A percentile compares a stretch with the other conserved stretches of the same genome.
phyloP scores from a whole-genome alignment of 2,329 filamentous ascomycete genomes.

The Ophiostoma pallidulum region DNA sequence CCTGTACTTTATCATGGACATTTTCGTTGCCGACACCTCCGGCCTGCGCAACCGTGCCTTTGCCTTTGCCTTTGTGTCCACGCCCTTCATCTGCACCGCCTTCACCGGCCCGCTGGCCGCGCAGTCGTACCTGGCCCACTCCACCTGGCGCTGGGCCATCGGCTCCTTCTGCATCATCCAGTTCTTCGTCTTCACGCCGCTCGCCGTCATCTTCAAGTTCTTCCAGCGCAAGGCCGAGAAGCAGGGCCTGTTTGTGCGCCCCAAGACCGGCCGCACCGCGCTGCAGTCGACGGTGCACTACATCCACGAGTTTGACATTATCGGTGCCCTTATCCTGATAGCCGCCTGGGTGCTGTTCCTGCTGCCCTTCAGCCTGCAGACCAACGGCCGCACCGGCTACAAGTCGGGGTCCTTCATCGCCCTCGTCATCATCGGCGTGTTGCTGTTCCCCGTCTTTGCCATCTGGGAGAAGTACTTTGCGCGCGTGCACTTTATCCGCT shows the following conservation, averaged over 20 bases:
- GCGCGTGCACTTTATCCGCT: conserved; percentile 32
- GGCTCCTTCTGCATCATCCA: conserved; percentile 56
- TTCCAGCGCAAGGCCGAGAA: conserved; percentile 53
- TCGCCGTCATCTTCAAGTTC: conserved; percentile 45
- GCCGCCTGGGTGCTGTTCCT: conserved; percentile 55
- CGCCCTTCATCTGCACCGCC: conserved; percentile 57
- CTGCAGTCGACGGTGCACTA: conserved; percentile 43
- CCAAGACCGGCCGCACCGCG: conserved; percentile 34
- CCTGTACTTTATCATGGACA: conserved; percentile 34
- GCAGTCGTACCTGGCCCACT: conserved; percentile 38
- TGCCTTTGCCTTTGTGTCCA: conserved; percentile 52
- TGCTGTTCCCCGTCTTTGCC: conserved; percentile 30
- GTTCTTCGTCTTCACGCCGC: conserved; percentile 48
- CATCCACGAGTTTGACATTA: conserved; percentile 51
- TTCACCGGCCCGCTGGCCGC: conserved; percentile 54
- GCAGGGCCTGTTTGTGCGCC: conserved; percentile 36
- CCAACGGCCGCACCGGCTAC: conserved; percentile 33
- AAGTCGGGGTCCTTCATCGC: conserved; percentile 32
- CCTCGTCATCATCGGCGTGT: conserved; percentile 30
- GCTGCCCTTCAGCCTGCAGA: conserved; percentile 55
- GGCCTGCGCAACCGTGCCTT: conserved; percentile 56
- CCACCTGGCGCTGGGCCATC: conserved; percentile 59
- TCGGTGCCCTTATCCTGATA: conserved; percentile 52
- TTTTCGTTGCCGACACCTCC: conserved; percentile 61
- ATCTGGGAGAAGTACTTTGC: conserved; percentile 31